Evolutionary conservation across 2,329 filamentous ascomycete genomes (phyloP), one percentile per base, ranked within the genome.

Genomic region (Colletotrichum echinochloae): DNA sequence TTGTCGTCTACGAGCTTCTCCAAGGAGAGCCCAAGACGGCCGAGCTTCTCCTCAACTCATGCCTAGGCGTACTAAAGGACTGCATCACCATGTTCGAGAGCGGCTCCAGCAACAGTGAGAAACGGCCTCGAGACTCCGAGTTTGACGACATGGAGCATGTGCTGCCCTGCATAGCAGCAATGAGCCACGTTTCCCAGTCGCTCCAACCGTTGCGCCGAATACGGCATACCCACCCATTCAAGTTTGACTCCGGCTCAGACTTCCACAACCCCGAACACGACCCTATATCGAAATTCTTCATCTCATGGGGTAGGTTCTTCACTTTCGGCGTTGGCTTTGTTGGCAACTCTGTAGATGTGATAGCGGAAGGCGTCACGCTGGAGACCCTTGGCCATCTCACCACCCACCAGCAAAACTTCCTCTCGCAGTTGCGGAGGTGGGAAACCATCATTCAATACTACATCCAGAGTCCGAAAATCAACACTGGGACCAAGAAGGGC

Each of bases 71-170:
- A 16, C 55, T 74, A 1, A 60, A 57, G 54, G 61, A 46, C 48
- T 65, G 35, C 39, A 68, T 68, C 48, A 65, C 52, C 20, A 41
- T 66, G 44, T 64, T 60, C 48, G 44, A 51, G 23, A 33, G 55
- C 35, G 30, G 14, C 11, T 37, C 51, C 12, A 9, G 39, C n/a
- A 35, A 60, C 18, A 41, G 7, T 26, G 26, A 54, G 2, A 5
- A 28, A 20, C 55, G n/a, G 18, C 23, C 33, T 9, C 56, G 57
- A 8, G 61, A 70, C 46, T 44, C 41, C 8, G 66, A 65, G 14
- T 51, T 74, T n/a, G 48, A 61, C 23, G 73, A 74, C 33, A 74
- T 73, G 49, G 73, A 73, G 39, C 59, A 71, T 49, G 62, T 70
- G 28, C 63, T 74, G 14, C 68, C 73, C 18, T 73, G 66, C 48